Conservation (phyloP, 2,329 filamentous ascomycete genomes). For the Penicillium sp. region DNA sequence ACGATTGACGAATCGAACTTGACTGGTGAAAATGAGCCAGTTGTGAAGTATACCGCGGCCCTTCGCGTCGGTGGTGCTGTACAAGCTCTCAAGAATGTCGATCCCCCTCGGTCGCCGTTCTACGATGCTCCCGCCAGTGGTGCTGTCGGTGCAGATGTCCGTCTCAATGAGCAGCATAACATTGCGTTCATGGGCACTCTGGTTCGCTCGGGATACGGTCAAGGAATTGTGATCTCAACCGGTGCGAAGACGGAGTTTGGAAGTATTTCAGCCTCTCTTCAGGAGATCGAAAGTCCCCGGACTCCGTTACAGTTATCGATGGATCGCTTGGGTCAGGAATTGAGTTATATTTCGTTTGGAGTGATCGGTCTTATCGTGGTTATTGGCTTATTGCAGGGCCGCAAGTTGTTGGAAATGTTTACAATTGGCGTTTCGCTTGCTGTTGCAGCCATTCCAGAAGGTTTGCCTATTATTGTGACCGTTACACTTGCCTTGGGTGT, state of each 20-base stretch:
- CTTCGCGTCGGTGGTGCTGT: conserved; percentile 41
- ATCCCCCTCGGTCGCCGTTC: conserved; percentile 54
- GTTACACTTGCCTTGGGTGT: conserved; percentile 94
- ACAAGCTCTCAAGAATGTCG: conserved; percentile 31
- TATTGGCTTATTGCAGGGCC: conserved; percentile 86
- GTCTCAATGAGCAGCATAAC: conserved; percentile 75
- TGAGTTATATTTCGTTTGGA: conserved; percentile 94
- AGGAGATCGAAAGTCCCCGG: conserved; percentile 90
- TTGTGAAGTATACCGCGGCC: conserved; percentile 71
- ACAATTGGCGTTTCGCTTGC: conserved; percentile 96
- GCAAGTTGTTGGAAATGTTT: conserved; percentile 89
- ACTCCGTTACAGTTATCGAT: conserved; percentile 94
- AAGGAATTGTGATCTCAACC: conserved; percentile 96
- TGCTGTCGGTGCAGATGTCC: conserved; percentile 64
- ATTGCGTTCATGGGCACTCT: conserved; percentile 98
- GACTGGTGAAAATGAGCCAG: conserved; percentile 94
- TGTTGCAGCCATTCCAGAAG: conserved; percentile 94
- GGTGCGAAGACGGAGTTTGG: conserved; percentile 94
- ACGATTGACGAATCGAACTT: conserved; percentile 96
- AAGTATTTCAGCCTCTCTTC: conserved; percentile 89
- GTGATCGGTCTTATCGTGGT: conserved; percentile 93
- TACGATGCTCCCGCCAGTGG: conserved; percentile 60
- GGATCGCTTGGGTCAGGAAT: conserved; percentile 93
- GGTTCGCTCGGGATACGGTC: conserved; percentile 90
- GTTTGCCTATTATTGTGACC: conserved; percentile 95